Base-by-base conservation (phyloP, 306 rosid species). In the Fagus sylvatica region DNA sequence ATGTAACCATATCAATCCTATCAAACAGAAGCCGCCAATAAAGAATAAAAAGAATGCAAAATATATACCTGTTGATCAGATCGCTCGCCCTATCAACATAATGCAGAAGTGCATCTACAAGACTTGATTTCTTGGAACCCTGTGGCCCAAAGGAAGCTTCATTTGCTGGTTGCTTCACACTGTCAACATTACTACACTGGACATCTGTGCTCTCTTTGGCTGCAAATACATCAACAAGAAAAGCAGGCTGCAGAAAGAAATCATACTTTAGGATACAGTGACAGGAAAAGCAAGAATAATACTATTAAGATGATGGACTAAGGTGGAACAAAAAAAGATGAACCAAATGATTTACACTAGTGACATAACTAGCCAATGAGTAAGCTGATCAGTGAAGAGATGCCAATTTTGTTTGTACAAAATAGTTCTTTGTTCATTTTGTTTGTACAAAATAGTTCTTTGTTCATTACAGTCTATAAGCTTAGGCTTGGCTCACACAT, bases 221-320 rank as follows among this genome's bases (percentile, higher is more conserved):
- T 54, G 88, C 80, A 78, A 89, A 87, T 72, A 92, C 69, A 62
- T 92, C 87, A 83, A 85, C 83, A 84, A 90, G 88, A 80, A 94
- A 92, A 74, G 98, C 88, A 81, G 97, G 97, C 98, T 94, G 97
- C 84, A 85, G 5, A 78, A 81, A 59, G 78, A 55, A 84, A 53
- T 41, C 33, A 78, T 76, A 51, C 64, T 74, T 67, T 51, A 80
- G 78, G 77, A 34, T 32, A 40, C 53, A 16, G 53, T 7, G 6
- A 48, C 30, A 65, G 13, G 11, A 3, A 39, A n/a, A 65, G 49
- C 33, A 6, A 39, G 71, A 65, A 12, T 32, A 37, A 33, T 6
- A 55, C 8, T 2, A n/a, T 55, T 15, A 37, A 33, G 42, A 33
- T 33, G 9, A 61, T 37, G 6, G 68, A 61, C 41, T 61, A 4